Percentiles rank a stretch among this genome's conserved stretches.
Conservation (phyloP, 768 basidiomycete genomes). For the Crepidotus variabilis region DNA sequence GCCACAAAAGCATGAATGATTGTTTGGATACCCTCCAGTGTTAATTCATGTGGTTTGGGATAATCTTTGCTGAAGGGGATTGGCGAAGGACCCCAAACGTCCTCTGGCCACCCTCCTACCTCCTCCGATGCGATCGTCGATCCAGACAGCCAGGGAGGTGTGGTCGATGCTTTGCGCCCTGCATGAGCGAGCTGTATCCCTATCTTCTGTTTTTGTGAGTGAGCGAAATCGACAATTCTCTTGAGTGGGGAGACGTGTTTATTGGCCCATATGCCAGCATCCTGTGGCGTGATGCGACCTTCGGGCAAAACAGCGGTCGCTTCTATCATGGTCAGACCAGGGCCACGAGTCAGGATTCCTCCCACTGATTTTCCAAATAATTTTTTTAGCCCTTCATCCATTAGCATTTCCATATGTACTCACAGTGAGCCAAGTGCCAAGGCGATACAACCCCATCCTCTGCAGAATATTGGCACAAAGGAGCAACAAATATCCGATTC, state of each 20-base stretch:
- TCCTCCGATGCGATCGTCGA: conserved; percentile 26
- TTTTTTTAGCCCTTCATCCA: conserved; percentile 6
- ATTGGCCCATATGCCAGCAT: conserved; percentile 59
- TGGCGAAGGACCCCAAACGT: conserved; percentile 58
- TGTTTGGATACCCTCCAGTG: conserved; percentile 50
- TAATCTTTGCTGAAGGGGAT: conserved; percentile 40
- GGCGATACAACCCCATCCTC: conserved; percentile 46
- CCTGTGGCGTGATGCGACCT: conserved; percentile 61
- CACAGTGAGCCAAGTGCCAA: conserved; percentile 63
- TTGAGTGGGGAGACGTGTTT: conserved; percentile 29
- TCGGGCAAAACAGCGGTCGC: conserved; percentile 54
- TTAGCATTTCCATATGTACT: conserved; percentile 23
- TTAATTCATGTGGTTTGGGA: conserved; percentile 54
- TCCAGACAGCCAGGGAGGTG: conserved; percentile 55
- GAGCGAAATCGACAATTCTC: conserved; percentile 65
- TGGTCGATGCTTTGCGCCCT: conserved; percentile 65
- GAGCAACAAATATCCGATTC: conserved; percentile 56
- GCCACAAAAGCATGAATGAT: conserved; percentile 56
- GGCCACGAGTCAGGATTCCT: conserved; percentile 44
- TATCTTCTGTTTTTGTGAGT: conserved; percentile 64
- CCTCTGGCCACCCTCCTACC: conserved; percentile 47
- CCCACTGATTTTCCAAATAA: conserved; percentile 34
- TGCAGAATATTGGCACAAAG: conserved; percentile 59
- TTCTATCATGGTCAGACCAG: conserved; percentile 59
- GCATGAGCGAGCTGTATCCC: conserved; percentile 77